These are phyloP conservation scores for Trichosporon sp. DNA, from an alignment of 1,284 basidiomycete species.

Conservation along the genomic window DNA sequence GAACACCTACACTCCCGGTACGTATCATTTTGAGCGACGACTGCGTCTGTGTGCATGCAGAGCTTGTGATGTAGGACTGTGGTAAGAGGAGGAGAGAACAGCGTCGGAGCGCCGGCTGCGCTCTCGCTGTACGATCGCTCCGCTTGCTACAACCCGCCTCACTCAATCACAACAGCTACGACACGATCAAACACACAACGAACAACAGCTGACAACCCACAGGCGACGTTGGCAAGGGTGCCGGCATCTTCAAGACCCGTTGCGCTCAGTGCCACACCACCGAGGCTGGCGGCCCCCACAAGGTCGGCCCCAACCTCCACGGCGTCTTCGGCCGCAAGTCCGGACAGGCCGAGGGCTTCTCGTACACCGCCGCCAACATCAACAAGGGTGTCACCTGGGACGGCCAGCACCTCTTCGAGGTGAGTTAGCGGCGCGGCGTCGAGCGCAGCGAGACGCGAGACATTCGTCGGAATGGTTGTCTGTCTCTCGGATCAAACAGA, in stretches of 20 bases:
- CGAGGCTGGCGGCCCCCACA: conserved; percentile 62
- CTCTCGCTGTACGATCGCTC: background rate
- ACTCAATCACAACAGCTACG: background rate
- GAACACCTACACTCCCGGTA: conserved; percentile 19
- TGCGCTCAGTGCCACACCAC: conserved; percentile 97
- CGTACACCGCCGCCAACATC: conserved; percentile 92
- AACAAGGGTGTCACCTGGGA: conserved; percentile 86
- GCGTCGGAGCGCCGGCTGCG: background rate
- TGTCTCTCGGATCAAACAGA: background rate
- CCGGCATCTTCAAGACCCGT: conserved; percentile 69
- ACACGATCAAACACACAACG: background rate
- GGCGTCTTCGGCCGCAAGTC: conserved; percentile 84
- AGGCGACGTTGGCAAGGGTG: conserved; percentile 87
- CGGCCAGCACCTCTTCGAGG: conserved; percentile 43
- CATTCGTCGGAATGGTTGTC: no score
- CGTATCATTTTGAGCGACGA: background rate
- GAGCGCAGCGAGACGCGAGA: background rate
- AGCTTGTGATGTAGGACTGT: no score
- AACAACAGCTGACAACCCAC: conserved; percentile 9
- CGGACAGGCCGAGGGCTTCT: conserved; percentile 79
- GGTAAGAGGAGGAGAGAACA: background rate
- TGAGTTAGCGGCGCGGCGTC: conserved; percentile 14
- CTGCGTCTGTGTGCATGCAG: background rate
- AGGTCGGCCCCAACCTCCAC: conserved; percentile 89
- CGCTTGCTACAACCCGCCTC: background rate